Percentiles rank a stretch among this genome's conserved stretches.
Conservation (phyloP, 2,329 filamentous ascomycete genomes). For the Penicillium sp. region DNA sequence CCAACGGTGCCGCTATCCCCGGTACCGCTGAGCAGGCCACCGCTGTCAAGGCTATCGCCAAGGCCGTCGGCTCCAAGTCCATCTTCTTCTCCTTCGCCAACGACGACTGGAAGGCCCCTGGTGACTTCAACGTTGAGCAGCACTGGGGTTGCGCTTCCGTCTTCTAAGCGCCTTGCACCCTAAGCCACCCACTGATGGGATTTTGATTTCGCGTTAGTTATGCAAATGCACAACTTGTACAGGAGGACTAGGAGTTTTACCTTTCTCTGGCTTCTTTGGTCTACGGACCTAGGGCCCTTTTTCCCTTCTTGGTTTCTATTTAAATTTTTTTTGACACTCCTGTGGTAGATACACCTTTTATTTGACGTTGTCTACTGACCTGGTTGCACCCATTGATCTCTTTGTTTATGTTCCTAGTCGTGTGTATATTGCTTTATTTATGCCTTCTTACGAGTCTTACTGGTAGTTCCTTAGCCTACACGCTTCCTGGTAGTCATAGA, state of each 20-base stretch:
- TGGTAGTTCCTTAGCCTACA: background rate
- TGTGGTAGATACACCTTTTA: slow-evolving; percentile 33
- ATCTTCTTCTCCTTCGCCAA: slow-evolving; percentile 81
- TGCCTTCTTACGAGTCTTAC: slow-evolving; percentile 20
- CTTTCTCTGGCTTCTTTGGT: slow-evolving; percentile 12
- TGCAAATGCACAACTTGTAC: slow-evolving; percentile 26
- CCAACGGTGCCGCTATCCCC: slow-evolving; percentile 74
- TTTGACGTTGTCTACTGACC: slow-evolving; percentile 32
- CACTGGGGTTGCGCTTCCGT: slow-evolving; percentile 69
- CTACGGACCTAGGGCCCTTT: slow-evolving; percentile 5
- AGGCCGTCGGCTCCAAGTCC: slow-evolving; percentile 65
- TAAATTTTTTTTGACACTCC: slow-evolving; percentile 22
- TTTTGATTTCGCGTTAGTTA: slow-evolving; percentile 17
- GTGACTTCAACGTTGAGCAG: slow-evolving; percentile 73
- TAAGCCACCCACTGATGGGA: background rate
- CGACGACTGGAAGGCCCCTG: slow-evolving; percentile 78
- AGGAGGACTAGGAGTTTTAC: slow-evolving; percentile 27
- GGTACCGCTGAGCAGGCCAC: slow-evolving; percentile 65
- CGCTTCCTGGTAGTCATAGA: too few species aligned
- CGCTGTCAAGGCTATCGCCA: slow-evolving; percentile 72
- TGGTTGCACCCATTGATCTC: slow-evolving; percentile 25
- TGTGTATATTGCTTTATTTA: slow-evolving; percentile 28
- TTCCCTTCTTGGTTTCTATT: slow-evolving; percentile 25
- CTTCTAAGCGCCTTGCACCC: slow-evolving; percentile 41
- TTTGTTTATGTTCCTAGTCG: slow-evolving; percentile 19